Evolutionary conservation across 164 flowering plant genomes (phyloP).

Genomic region (Cinnamomum micranthum): DNA sequence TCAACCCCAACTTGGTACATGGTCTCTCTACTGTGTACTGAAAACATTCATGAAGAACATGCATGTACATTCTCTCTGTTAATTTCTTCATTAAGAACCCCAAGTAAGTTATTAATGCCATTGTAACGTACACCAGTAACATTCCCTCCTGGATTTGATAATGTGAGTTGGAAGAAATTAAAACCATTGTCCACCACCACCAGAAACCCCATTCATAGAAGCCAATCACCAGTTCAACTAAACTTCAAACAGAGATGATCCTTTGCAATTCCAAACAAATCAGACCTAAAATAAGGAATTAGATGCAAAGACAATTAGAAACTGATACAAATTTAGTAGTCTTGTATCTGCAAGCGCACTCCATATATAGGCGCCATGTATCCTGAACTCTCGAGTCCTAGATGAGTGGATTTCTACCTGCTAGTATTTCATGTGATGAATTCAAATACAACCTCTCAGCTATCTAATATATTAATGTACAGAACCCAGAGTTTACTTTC

Average conservation of each 20-base stretch:
- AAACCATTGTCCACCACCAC: slow-evolving; percentile 43
- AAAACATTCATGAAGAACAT: background rate
- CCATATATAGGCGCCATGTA: background rate
- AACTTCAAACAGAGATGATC: too few species aligned
- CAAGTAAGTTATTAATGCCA: slow-evolving; percentile 39
- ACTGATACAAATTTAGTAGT: background rate
- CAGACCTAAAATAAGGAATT: slow-evolving; percentile 4
- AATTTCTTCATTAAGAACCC: slow-evolving; percentile 25
- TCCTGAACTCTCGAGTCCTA: background rate
- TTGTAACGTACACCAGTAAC: slow-evolving; percentile 31
- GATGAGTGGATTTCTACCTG: background rate
- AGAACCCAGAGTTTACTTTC: background rate
- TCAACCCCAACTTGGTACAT: background rate
- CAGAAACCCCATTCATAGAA: slow-evolving; percentile 2
- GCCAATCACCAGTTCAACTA: too few species aligned
- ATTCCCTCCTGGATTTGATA: slow-evolving; percentile 39
- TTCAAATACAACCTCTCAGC: background rate
- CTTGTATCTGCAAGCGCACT: slow-evolving; percentile 9
- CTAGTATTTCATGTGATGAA: background rate
- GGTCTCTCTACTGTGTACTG: background rate
- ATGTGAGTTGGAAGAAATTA: slow-evolving; percentile 30
- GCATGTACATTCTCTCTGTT: slow-evolving; percentile 31
- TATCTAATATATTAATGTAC: background rate
- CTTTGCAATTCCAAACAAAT: slow-evolving; percentile 28
- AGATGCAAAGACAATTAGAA: background rate